These are phyloP conservation scores for Aurifilum marmelostoma DNA, from an alignment of 2,329 filamentous ascomycete genomes.

Conservation along the genomic window DNA sequence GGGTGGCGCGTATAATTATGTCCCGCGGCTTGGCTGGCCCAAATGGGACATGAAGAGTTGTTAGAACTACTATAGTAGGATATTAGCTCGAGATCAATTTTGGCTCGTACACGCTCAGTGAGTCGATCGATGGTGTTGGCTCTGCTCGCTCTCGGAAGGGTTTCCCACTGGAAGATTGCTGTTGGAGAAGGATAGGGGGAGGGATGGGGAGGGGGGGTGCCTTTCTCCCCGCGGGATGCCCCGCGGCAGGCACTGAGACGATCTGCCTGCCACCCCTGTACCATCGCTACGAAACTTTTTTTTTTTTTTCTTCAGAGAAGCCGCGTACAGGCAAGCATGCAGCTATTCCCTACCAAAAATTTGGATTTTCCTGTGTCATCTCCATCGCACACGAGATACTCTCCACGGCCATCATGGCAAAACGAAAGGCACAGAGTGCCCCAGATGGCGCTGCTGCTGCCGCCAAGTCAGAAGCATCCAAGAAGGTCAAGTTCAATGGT, in stretches of 20 bases:
- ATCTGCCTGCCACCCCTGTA: neutral
- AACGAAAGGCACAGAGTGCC: slow-evolving; percentile 37
- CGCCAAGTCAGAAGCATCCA: slow-evolving; percentile 21
- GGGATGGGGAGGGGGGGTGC: too few relatives aligned
- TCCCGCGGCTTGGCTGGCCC: slow-evolving; percentile 17
- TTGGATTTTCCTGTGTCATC: too few relatives aligned
- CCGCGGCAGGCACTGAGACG: neutral
- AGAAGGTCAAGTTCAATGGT: slow-evolving; percentile 22
- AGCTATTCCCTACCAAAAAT: neutral
- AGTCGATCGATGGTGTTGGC: neutral
- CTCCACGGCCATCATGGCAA: slow-evolving; percentile 33
- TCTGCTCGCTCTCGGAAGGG: neutral
- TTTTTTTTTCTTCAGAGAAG: neutral
- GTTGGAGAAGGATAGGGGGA: neutral
- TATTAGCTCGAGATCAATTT: neutral
- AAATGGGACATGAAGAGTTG: neutral
- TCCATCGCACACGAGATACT: neutral
- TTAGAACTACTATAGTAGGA: neutral
- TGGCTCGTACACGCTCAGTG: too few relatives aligned
- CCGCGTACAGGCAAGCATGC: neutral
- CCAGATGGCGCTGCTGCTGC: slow-evolving; percentile 25
- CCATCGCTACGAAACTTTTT: slow-evolving; percentile 2
- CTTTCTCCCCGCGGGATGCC: neutral
- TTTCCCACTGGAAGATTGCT: neutral
- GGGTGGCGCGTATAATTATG: neutral